Evolutionary conservation across 306 rosid species (phyloP), one percentile per base, ranked within the genome.

Genomic region (Castanea mollissima): DNA sequence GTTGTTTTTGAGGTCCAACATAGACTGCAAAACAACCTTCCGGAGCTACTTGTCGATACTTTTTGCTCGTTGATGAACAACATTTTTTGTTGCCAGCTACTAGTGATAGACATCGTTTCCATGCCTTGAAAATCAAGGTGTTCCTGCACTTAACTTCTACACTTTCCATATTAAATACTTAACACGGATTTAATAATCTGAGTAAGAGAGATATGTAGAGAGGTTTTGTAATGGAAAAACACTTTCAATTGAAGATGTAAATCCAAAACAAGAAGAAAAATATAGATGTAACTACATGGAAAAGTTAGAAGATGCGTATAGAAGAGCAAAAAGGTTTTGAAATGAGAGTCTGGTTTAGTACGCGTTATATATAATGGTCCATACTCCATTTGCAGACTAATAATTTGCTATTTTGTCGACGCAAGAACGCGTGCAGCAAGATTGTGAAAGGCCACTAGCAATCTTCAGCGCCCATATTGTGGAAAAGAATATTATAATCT

Each of bases 21-120:
- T 89, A 88, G 0, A 94, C 96, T 0, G 76, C 31, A 70, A 90
- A 55, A 23, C 85, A 91, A 41, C 95, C 98, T 0, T 81, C 80
- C 1, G 94, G 86, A 16, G 86, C 80, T 3, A 81, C 78, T 8
- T 51, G 67, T 15, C 5, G 1, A 44, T 72, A 76, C 58, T 81
- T 34, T 34, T 67, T 9, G 14, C 51, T 13, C 20, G 77, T 73
- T 62, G 38, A 7, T 7, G 44, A 38, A 7, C 44, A 7, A 18
- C 15, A 55, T n/a, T 10, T 72, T 31, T n/a, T 67, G 23, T 4
- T 12, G 18, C 34, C 25, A 65, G 4, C 54, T 16, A 41, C 49
- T 7, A 83, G 21, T 52, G 84, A 85, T 80, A 69, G 75, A 64
- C 86, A 80, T 65, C 85, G 55, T 16, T 49, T 74, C 93, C 83